Base-by-base conservation (phyloP, 768 basidiomycete genomes). In the Boletales sp. region DNA sequence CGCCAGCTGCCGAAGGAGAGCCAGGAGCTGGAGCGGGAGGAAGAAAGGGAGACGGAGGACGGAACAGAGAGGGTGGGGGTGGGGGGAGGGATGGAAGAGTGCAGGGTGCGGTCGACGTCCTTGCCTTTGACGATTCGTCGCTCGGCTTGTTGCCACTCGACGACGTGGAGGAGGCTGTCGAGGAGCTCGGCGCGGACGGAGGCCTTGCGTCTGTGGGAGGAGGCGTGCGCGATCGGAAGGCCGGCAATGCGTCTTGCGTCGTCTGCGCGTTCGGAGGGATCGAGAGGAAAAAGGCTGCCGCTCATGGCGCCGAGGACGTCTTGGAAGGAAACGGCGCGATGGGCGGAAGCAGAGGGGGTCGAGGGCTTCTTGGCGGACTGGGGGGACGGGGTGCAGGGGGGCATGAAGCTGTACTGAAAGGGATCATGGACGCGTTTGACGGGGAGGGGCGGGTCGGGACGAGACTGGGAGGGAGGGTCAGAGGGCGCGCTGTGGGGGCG, bases 281-380 rank as follows among this genome's bases (percentile, higher is more conserved):
- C 72, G 5, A 62, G 52, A 2, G 76, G 80, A 56, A 85, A 85
- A 17, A 85, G 69, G 5, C 74, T 70, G 5, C 83, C 83, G 37
- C 77, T 72, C 79, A 85, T 83, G 60, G 77, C 75, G 40, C 61
- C 61, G 39, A 81, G 65, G 44, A 85, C 82, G 33, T 82, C 79
- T 43, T 73, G 71, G 63, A 85, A 84, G 1, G 78, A 64, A 11
- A 85, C 75, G 8, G 72, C 57, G 18, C 71, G 70, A 18, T 71
- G 63, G 10, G 33, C 54, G 34, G 64, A 19, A 1, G 28, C 8
- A 21, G 21, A 21, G 21, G 21, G 21, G 21, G 21, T 4, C 21
- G 4, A 21, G 21, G 21, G 21, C 39, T 53, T 55, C 45, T 57
- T 60, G 37, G 36, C 14, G 3, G 53, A 8, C 28, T 51, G 44